These are phyloP conservation scores for Dactylellina cionopaga DNA, from an alignment of 2,329 filamentous ascomycete species.

Conservation along the genomic window DNA sequence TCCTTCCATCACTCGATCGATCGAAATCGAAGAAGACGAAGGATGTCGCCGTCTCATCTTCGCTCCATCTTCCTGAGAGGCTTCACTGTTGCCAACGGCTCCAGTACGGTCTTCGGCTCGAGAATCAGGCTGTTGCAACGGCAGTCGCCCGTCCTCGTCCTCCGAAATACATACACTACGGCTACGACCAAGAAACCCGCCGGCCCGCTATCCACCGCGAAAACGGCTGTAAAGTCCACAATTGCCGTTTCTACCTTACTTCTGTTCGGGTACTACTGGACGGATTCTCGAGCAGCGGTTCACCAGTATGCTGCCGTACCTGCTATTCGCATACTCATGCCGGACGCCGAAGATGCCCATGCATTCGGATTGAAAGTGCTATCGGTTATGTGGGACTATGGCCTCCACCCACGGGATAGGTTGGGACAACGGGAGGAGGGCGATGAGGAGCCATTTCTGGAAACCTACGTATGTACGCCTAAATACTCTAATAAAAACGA, in stretches of 20 bases:
- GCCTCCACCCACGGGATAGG: conserved; percentile 84
- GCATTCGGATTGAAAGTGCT: conserved; percentile 77
- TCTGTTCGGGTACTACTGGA: conserved; percentile 61
- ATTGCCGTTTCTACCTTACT: conserved; percentile 29
- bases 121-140: too few species aligned
- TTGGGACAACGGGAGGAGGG: conserved; percentile 61
- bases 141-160: conserved; percentile 20
- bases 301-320: conserved; percentile 69
- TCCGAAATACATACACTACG: conserved; percentile 33
- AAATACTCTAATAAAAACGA: not conserved
- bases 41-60: conserved; percentile 49
- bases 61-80: conserved; percentile 35
- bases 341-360: conserved; percentile 92
- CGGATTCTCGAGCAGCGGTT: conserved; percentile 67
- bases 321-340: conserved; percentile 69
- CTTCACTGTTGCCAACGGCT: conserved; percentile 36
- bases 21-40: conserved; percentile 24
- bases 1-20: conserved; percentile 15
- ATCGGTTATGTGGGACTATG: conserved; percentile 76
- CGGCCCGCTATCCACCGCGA: conserved; percentile 36
- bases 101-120: conserved; percentile 8
- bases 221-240: conserved; percentile 40
- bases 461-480: conserved; percentile 35
- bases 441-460: conserved; percentile 54
- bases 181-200: conserved; percentile 9